Conservation (phyloP, 2,329 filamentous ascomycete species). For the Tympanopsis confertula region DNA sequence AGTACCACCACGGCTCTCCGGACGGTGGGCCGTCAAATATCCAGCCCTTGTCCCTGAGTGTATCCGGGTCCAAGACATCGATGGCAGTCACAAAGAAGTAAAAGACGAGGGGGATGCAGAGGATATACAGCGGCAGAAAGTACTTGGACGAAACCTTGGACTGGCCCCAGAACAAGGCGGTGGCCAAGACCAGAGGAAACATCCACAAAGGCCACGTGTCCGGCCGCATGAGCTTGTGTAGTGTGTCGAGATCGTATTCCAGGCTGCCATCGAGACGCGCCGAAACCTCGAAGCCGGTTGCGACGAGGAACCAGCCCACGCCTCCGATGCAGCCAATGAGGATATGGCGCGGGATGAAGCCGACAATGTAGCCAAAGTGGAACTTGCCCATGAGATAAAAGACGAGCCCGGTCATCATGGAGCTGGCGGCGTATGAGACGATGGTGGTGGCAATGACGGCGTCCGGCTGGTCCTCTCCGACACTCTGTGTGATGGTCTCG, state of each 20-base stretch:
- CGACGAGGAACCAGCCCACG: constrained; percentile 86
- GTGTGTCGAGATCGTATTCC: constrained; percentile 66
- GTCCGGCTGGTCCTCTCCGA: constrained; percentile 69
- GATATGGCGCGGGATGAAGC: constrained; percentile 93
- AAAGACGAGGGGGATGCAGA: constrained; percentile 64
- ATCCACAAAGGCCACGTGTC: constrained; percentile 76
- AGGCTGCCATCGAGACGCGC: constrained; percentile 78
- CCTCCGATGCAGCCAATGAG: constrained; percentile 94
- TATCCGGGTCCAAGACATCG: constrained; percentile 53
- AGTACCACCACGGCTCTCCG: constrained; percentile 90
- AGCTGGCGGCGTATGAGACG: constrained; percentile 78
- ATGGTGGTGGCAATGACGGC: constrained; percentile 91
- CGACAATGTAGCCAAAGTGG: constrained; percentile 81
- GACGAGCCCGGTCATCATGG: constrained; percentile 77
- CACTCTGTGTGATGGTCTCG: constrained; percentile 65
- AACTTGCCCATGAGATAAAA: constrained; percentile 87
- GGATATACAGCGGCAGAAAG: constrained; percentile 76
- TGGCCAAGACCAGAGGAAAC: constrained; percentile 64
- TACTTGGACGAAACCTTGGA: constrained; percentile 70
- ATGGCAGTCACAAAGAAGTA: constrained; percentile 59
- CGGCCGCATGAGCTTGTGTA: constrained; percentile 59
- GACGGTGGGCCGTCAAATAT: constrained; percentile 79
- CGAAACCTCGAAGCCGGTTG: constrained; percentile 87
- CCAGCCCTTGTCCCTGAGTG: constrained; percentile 68
- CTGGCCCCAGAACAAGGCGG: constrained; percentile 66